Conservation (phyloP, 1,284 basidiomycete genomes). For the Fomitiporia mediterranea region DNA sequence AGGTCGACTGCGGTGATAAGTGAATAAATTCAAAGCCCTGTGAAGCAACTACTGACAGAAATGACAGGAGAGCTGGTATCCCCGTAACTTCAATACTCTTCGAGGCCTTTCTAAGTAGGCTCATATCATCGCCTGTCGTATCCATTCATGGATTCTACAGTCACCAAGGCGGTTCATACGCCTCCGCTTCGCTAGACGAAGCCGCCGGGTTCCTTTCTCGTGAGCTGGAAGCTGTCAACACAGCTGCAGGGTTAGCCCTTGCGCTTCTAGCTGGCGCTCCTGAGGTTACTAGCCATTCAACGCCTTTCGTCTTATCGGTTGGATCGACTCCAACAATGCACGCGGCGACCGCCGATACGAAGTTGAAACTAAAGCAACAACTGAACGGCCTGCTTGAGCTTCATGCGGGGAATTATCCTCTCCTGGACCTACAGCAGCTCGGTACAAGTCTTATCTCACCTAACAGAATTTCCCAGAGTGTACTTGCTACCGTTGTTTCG, state of each 20-base stretch:
- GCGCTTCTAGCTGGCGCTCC: slow-evolving; percentile 38
- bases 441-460: slow-evolving; percentile 63
- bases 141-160: slow-evolving; percentile 81
- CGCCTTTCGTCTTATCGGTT: slow-evolving; percentile 68
- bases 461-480: slow-evolving; percentile 58
- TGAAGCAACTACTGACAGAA: neutral
- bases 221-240: slow-evolving; percentile 72
- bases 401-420: slow-evolving; percentile 82
- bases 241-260: slow-evolving; percentile 57
- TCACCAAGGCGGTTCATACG: slow-evolving; percentile 76
- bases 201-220: slow-evolving; percentile 62
- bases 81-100: slow-evolving; percentile 51
- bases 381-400: slow-evolving; percentile 63
- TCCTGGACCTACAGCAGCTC: slow-evolving; percentile 81
- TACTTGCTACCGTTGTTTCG: slow-evolving; percentile 71
- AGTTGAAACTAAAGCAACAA: slow-evolving; percentile 40
- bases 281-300: slow-evolving; percentile 30
- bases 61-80: slow-evolving; percentile 76
- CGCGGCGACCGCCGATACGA: slow-evolving; percentile 55
- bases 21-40: slow-evolving; percentile 34
- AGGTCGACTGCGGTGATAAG: slow-evolving; percentile 77
- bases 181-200: slow-evolving; percentile 57
- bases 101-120: slow-evolving; percentile 45
- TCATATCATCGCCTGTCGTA: slow-evolving; percentile 51
- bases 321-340: slow-evolving; percentile 87